Evolutionary conservation across 1,139 yeast genomes (phyloP), one percentile per base, ranked within the genome.

Genomic region (Protomyces pachydermus): DNA sequence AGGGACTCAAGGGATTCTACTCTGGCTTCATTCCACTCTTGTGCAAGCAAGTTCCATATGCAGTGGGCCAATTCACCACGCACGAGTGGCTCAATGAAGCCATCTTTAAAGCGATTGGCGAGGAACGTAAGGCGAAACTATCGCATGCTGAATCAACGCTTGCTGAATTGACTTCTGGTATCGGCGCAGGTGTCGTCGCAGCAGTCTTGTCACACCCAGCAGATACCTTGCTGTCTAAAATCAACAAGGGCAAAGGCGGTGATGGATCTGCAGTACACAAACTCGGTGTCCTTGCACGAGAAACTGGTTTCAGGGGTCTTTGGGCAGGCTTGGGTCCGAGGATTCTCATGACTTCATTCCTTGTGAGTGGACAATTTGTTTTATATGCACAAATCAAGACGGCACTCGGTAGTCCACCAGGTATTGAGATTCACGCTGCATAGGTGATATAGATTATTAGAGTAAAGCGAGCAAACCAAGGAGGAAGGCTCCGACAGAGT

Each of bases 311-410:
- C 74, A 78, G 75, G 45, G 98, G 98, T 37, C 81, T 91, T 69
- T 91, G 97, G 98, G 88, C 88, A 74, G 98, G 98, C 64, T 83
- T 91, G 70, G 88, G 91, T 34, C 93, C 91, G 68, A 88, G 98
- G 83, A 91, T 91, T 71, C 84, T 90, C 68, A 91, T 91, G 98
- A 84, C 91, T 75, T 97, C 97, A 80, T 91, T 98, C 39, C 83
- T 91, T 77, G 91, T 98, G 54, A 97, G 97, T 68, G 84, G 88
- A 82, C 98, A 91, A 81, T 91, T 97, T 97, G 82, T 91, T 74
- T 82, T 91, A 68, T 91, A 91, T 78, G 98, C 91, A 77, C 87
- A 96, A 14, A 91, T 91, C 82, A 91, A 91, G 80, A 95, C 89
- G 35, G 83, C 83, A 71, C 84, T 89, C 67, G 98, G 97, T 12